Evolutionary conservation across 371 early-diverging fungal genomes (phyloP), one percentile per base, ranked within the genome.

Genomic region (Lichtheimia corymbifera): DNA sequence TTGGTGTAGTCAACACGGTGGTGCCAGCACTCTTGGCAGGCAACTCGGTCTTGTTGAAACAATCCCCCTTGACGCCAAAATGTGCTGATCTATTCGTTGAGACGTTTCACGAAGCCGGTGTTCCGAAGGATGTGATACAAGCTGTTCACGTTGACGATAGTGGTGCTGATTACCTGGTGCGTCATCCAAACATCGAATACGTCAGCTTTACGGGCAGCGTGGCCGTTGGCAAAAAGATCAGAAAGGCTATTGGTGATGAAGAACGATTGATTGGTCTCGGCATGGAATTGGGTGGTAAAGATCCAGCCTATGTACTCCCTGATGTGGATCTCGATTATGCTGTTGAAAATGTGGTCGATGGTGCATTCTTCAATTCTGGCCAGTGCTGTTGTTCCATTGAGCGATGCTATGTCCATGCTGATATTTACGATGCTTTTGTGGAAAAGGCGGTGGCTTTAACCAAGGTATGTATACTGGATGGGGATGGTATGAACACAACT

Each of bases 231-330:
- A 82, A 81, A 27, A 83, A 81, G 64, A 88, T 93, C 53, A 78
- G 83, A 56, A 72, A 82, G 44, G 76, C 88, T 13, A 72, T 79
- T 45, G 75, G 80, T 9, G 87, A 87, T 40, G 77, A 85, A 30
- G 66, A 74, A 20, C 83, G 83, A 40, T 80, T 88, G 53, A 88
- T 90, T 59, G 86, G 91, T 87, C 84, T 86, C 17, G 90, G 89
- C 1, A 81, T 94, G 67, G 95, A 94, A 58, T 79, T 94, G 5
- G 95, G 95, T 15, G 95, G 95, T 13, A 93, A 93, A 65, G 93
- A 92, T 67, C 91, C 95, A 11, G 93, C 92, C 7, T 92, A 92
- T 67, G 93, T 95, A 5, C 80, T 90, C 12, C 71, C 79, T 6
- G 95, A 95, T 70, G 84, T 85, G 11, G 84, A 95, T 66, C 50